Evolutionary conservation across 768 basidiomycete species (phyloP).

Genomic region (Pulveroboletus ravenelii): DNA sequence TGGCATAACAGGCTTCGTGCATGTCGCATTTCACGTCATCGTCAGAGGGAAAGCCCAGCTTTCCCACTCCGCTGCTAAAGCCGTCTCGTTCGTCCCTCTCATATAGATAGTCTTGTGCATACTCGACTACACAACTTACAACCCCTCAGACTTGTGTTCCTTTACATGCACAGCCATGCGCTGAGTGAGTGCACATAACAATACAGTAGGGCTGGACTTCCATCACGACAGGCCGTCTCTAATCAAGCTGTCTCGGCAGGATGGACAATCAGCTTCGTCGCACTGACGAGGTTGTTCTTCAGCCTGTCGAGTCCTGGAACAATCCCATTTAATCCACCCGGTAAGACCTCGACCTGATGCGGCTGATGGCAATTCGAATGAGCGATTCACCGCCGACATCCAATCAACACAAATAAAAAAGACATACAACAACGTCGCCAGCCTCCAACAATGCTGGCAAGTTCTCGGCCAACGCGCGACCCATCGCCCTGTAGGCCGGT

Average conservation of each 20-base stretch:
- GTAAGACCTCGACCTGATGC: conserved; percentile 23
- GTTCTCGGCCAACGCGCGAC: conserved; percentile 8
- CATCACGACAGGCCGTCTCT: too few species aligned
- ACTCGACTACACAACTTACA: too few species aligned
- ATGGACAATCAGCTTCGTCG: conserved; percentile 12
- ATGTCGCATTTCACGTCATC: too few species aligned
- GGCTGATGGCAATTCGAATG: conserved; percentile 6
- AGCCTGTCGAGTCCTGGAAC: conserved; percentile 28
- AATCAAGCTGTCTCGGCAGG: conserved; percentile 25
- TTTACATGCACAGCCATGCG: too few species aligned
- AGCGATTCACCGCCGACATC: neutral
- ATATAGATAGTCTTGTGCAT: too few species aligned
- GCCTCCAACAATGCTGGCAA: conserved; percentile 9
- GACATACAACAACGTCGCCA: conserved; percentile 16
- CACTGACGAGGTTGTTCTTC: conserved; percentile 33
- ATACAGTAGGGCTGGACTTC: too few species aligned
- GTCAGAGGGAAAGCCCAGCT: too few species aligned
- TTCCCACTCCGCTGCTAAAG: too few species aligned
- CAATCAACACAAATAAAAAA: neutral
- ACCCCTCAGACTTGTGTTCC: too few species aligned
- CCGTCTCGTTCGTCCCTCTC: too few species aligned
- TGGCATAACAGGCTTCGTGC: too few species aligned
- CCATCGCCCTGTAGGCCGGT: conserved; percentile 10
- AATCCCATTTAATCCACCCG: conserved; percentile 33
- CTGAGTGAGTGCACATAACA: too few species aligned